Percentiles rank a stretch among this genome's conserved stretches.
phyloP scores from a whole-genome alignment of 345 rosid genomes.

The Abelmoschus esculentus region DNA sequence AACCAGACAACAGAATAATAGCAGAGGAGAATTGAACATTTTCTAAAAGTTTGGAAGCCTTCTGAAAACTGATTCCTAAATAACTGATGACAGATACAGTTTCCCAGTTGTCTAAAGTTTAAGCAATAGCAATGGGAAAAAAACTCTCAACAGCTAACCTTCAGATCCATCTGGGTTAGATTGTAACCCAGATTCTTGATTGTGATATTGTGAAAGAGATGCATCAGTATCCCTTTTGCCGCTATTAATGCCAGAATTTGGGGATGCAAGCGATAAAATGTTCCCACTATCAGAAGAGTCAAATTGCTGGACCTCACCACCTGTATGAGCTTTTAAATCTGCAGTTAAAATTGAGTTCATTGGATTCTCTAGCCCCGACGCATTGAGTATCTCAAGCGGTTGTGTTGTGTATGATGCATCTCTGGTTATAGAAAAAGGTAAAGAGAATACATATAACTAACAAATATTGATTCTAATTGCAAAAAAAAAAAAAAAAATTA shows the following conservation, averaged over 20 bases:
- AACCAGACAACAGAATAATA: background rate
- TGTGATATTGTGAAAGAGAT: conserved; percentile 22
- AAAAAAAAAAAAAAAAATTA: background rate
- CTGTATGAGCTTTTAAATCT: conserved; percentile 35
- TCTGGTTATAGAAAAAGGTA: conserved; percentile 29
- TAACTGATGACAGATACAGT: background rate
- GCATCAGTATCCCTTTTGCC: conserved; percentile 15
- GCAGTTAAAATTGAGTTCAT: conserved; percentile 26
- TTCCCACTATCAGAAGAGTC: conserved; percentile 26
- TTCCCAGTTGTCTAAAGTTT: conserved; percentile 10
- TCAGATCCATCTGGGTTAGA: conserved; percentile 51
- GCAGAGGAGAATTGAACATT: background rate
- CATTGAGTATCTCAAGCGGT: conserved; percentile 90
- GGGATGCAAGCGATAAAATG: conserved; percentile 15
- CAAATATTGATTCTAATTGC: conserved; percentile 7
- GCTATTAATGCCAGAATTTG: conserved; percentile 16
- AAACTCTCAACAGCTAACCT: conserved; percentile 32
- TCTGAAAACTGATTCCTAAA: background rate
- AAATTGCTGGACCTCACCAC: conserved; percentile 32
- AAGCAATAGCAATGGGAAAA: background rate
- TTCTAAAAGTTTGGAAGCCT: background rate
- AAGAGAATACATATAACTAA: background rate
- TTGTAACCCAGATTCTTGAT: conserved; percentile 30
- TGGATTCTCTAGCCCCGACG: conserved; percentile 47
- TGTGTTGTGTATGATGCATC: conserved; percentile 96